Evolutionary conservation across 2,329 filamentous ascomycete species (phyloP).

Genomic region (Stenocarpella maydis): DNA sequence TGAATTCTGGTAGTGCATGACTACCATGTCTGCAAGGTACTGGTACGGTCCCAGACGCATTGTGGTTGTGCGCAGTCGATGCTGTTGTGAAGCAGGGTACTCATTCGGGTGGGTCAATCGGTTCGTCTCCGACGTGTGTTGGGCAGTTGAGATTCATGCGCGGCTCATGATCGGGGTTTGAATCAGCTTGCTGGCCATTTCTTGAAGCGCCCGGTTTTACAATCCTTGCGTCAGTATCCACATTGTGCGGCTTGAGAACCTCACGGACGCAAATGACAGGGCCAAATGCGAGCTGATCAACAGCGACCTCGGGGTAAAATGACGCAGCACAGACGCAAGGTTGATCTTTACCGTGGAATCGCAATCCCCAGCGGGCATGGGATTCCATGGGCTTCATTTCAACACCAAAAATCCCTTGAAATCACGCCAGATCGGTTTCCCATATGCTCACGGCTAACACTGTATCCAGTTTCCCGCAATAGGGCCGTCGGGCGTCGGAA

Average conservation of each 20-base stretch:
- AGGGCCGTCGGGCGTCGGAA: neutral
- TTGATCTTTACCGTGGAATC: neutral
- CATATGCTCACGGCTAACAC: neutral
- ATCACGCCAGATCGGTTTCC: neutral
- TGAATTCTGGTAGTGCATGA: conserved; percentile 20
- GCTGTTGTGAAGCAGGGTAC: neutral
- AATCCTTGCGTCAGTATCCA: conserved; percentile 28
- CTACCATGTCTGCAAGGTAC: conserved; percentile 8
- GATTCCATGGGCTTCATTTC: neutral
- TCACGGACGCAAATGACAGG: conserved; percentile 14
- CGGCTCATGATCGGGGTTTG: neutral
- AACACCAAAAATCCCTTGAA: neutral
- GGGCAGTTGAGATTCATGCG: neutral
- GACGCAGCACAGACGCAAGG: conserved; percentile 19
- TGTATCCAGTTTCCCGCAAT: neutral
- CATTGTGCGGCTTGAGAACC: neutral
- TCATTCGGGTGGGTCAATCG: neutral
- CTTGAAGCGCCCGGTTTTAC: conserved; percentile 17
- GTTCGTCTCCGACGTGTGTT: neutral
- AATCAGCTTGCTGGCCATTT: neutral
- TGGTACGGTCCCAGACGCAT: conserved; percentile 9
- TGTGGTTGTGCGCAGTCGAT: neutral
- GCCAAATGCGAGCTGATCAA: conserved; percentile 11
- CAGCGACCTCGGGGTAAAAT: conserved; percentile 15
- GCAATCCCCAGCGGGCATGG: neutral